phyloP scores from a whole-genome alignment of 2,329 filamentous ascomycete genomes.

The Celoporthe dispersa region DNA sequence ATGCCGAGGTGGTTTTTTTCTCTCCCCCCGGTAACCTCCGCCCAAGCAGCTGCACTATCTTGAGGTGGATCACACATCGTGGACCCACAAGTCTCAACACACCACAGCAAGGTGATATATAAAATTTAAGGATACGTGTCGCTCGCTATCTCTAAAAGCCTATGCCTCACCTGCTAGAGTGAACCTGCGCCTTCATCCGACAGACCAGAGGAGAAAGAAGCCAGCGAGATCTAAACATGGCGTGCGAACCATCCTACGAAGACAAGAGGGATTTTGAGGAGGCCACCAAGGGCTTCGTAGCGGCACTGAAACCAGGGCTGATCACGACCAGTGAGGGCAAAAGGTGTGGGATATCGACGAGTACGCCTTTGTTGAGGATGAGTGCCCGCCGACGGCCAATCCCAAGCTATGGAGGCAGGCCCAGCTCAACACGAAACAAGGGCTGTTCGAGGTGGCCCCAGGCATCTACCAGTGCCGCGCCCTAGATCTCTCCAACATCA shows the following conservation, averaged over 20 bases:
- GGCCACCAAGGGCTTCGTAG: constrained; percentile 30
- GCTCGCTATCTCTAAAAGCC: neutral
- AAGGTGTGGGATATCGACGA: constrained; percentile 39
- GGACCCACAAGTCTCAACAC: neutral
- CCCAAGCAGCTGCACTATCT: neutral
- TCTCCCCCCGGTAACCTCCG: neutral
- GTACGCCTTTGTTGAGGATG: constrained; percentile 38
- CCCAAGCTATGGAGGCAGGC: constrained; percentile 43
- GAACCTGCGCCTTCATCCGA: neutral
- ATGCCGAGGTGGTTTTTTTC: too few relatives aligned
- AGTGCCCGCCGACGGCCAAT: constrained; percentile 37
- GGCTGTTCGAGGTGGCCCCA: constrained; percentile 41
- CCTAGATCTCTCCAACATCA: constrained; percentile 47
- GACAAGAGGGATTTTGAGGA: constrained; percentile 30
- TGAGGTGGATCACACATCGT: neutral
- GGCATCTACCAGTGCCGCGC: constrained; percentile 47
- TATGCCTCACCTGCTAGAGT: neutral
- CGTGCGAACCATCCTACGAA: constrained; percentile 4
- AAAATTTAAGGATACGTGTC: neutral
- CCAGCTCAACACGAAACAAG: constrained; percentile 38
- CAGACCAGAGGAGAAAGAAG: neutral
- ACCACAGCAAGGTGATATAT: neutral
- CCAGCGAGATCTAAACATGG: neutral
- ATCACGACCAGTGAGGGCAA: constrained; percentile 28
- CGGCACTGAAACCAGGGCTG: constrained; percentile 21